These are phyloP conservation scores for Vitis amurensis DNA, from an alignment of 164 flowering plant species.

Conservation along the genomic window DNA sequence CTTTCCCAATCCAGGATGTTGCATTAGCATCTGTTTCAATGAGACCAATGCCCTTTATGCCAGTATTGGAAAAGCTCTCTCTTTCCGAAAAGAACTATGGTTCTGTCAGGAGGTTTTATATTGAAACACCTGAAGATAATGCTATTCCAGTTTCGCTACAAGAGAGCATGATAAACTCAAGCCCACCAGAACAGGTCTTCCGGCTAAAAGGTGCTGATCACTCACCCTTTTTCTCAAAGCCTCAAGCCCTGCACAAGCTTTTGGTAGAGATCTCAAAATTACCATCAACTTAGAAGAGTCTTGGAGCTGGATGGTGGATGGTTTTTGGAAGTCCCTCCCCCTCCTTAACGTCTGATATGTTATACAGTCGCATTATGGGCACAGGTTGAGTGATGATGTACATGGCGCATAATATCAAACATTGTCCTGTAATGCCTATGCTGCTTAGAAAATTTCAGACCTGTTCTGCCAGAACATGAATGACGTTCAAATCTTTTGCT, in stretches of 20 bases:
- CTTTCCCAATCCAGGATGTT: slow-evolving; percentile 58
- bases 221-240: slow-evolving; percentile 96
- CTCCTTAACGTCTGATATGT: neutral
- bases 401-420: neutral
- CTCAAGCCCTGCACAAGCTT: slow-evolving; percentile 83
- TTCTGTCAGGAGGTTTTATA: slow-evolving; percentile 76
- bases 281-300: slow-evolving; percentile 16
- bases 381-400: neutral
- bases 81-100: slow-evolving; percentile 82
- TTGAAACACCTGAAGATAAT: slow-evolving; percentile 80
- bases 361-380: neutral
- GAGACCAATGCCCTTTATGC: slow-evolving; percentile 91
- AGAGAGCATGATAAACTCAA: slow-evolving; percentile 59
- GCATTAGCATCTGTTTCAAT: slow-evolving; percentile 92
- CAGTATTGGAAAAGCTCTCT: slow-evolving; percentile 77
- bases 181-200: slow-evolving; percentile 77
- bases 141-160: slow-evolving; percentile 73
- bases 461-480: neutral
- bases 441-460: neutral
- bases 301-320: neutral
- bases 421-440: neutral
- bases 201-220: slow-evolving; percentile 90
- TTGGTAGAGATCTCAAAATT: slow-evolving; percentile 77
- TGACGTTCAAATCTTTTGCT: neutral
- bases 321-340: neutral